Percentiles rank a stretch among this genome's conserved stretches.
Conservation (phyloP, 1,284 basidiomycete species). For the Sphaerobolus stellatus region DNA sequence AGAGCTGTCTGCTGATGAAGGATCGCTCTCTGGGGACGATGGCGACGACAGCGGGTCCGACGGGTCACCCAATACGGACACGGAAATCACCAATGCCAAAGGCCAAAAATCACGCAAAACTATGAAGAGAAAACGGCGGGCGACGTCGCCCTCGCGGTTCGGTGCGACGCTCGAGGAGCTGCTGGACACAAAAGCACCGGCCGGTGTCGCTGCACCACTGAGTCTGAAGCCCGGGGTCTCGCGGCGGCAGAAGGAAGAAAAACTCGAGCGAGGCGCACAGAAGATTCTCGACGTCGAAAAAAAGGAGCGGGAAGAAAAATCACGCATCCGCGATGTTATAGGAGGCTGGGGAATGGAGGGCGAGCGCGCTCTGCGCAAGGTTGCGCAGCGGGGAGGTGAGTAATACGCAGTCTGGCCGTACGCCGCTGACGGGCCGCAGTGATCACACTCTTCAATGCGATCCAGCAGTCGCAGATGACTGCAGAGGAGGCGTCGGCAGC, state of each 20-base stretch:
- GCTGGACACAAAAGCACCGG: slow-evolving; percentile 65
- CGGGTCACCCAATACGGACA: no score
- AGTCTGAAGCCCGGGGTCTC: slow-evolving; percentile 74
- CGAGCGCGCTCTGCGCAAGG: slow-evolving; percentile 72
- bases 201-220: slow-evolving; percentile 51
- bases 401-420: not conserved
- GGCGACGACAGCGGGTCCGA: slow-evolving; percentile 38
- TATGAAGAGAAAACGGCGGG: slow-evolving; percentile 74
- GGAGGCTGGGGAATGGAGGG: slow-evolving; percentile 81
- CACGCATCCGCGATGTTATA: slow-evolving; percentile 70
- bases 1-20: slow-evolving; percentile 29
- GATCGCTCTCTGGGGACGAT: slow-evolving; percentile 25
- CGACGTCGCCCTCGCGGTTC: slow-evolving; percentile 71
- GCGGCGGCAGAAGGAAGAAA: slow-evolving; percentile 68
- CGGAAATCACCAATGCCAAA: slow-evolving; percentile 53
- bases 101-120: slow-evolving; percentile 74
- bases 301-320: slow-evolving; percentile 75
- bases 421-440: slow-evolving; percentile 41
- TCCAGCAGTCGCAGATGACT: slow-evolving; percentile 72
- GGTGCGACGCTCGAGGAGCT: slow-evolving; percentile 69
- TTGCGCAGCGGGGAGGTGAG: slow-evolving; percentile 80
- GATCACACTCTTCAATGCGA: slow-evolving; percentile 78
- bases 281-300: slow-evolving; percentile 66
- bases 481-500: slow-evolving; percentile 52
- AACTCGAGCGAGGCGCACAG: slow-evolving; percentile 66